phyloP scores from a whole-genome alignment of 1,284 basidiomycete genomes.

The Tilletia setariae region DNA sequence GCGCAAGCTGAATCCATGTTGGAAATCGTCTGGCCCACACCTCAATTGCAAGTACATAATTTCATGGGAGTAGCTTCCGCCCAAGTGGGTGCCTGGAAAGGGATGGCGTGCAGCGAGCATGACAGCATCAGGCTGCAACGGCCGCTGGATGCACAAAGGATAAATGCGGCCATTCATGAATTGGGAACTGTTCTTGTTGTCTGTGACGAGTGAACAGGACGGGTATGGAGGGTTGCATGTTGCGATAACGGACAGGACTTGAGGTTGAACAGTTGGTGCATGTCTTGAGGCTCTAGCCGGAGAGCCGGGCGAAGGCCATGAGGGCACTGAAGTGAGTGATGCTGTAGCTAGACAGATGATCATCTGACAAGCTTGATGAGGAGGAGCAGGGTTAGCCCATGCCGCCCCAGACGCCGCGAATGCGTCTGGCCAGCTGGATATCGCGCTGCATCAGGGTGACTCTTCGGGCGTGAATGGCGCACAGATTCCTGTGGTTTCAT shows the following conservation, averaged over 20 bases:
- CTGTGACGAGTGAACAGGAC: not conserved
- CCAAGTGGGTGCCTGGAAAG: no score
- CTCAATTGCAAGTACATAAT: no score
- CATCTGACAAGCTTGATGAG: not conserved
- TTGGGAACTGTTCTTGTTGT: not conserved
- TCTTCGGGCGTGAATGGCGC: constrained; percentile 41
- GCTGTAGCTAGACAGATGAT: not conserved
- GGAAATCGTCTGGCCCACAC: no score
- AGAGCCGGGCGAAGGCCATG: no score
- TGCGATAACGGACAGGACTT: not conserved
- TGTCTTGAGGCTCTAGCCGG: no score
- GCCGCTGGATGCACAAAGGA: no score
- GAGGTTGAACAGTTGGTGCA: no score
- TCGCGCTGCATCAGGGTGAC: constrained; percentile 54
- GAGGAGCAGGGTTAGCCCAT: constrained; percentile 30
- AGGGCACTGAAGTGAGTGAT: no score
- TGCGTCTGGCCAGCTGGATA: constrained; percentile 50
- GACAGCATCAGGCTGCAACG: no score
- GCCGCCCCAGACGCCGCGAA: constrained; percentile 53
- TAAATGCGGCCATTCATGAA: not conserved
- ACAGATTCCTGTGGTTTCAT: constrained; percentile 47
- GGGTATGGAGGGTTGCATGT: not conserved
- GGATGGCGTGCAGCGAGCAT: no score
- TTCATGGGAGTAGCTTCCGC: no score
- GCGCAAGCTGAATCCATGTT: no score